Evolutionary conservation across 2,329 filamentous ascomycete genomes (phyloP).

Genomic region (Parastagonospora nodorum): DNA sequence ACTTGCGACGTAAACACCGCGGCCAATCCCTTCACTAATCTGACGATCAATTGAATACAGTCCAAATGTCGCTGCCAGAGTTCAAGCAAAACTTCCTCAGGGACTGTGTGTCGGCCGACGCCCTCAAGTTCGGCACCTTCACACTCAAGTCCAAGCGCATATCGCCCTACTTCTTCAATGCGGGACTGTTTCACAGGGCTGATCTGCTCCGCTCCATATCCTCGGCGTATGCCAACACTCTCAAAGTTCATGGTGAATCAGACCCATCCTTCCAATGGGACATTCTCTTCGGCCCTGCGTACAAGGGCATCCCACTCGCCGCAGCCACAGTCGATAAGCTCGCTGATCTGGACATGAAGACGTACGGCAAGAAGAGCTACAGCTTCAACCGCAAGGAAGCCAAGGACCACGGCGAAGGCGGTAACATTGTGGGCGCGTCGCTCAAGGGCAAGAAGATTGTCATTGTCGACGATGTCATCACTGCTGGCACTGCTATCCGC

Average conservation of each 20-base stretch:
- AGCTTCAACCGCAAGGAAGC: conserved; percentile 95
- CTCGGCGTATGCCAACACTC: conserved; percentile 74
- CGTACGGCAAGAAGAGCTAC: conserved; percentile 75
- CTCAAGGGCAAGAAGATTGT: conserved; percentile 85
- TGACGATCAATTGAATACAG: conserved; percentile 1
- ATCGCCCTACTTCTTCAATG: conserved; percentile 98
- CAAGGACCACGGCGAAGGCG: conserved; percentile 95
- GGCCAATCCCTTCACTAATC: conserved; percentile 1
- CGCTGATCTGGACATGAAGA: conserved; percentile 67
- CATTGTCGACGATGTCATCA: conserved; percentile 96
- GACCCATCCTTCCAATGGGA: conserved; percentile 67
- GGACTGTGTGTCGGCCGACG: conserved; percentile 69
- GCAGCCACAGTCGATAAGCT: conserved; percentile 78
- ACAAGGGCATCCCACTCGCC: conserved; percentile 95
- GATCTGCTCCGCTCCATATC: conserved; percentile 78
- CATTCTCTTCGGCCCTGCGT: conserved; percentile 90
- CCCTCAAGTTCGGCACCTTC: conserved; percentile 82
- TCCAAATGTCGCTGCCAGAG: conserved; percentile 34
- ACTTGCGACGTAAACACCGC: conserved; percentile 1
- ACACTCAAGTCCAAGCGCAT: conserved; percentile 88
- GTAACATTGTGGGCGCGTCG: conserved; percentile 85
- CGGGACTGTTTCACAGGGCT: conserved; percentile 84
- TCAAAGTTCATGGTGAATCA: conserved; percentile 52
- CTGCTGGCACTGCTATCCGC: conserved; percentile 89
- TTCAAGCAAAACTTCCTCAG: conserved; percentile 73